Base-by-base conservation (phyloP, 2,329 filamentous ascomycete species). In the Penicillium sp. region DNA sequence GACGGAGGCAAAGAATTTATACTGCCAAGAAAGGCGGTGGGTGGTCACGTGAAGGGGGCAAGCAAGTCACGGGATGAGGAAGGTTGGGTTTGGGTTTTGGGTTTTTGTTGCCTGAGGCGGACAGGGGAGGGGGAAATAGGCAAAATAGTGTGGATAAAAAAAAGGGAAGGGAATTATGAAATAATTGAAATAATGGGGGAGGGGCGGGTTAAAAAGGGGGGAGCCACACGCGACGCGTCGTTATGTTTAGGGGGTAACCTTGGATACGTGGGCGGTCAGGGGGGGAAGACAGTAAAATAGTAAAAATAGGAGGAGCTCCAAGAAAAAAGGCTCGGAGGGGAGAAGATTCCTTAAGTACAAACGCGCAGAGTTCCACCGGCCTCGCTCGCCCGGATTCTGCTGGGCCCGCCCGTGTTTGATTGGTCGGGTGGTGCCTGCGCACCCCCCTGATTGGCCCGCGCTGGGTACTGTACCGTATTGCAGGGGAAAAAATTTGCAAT, bases 1-100 rank as follows among this genome's bases (percentile, higher is more conserved):
- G 70, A 72, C 65, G 59, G 62, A 59, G 62, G 58, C 56, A 59
- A 59, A 46, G 64, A 62, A 66, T 75, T 74, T 75, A 75, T 75
- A 72, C 65, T 65, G 73, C 73, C 73, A 75, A 75, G 72, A 72
- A 61, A 55, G 61, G 61, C 64, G 59, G 62, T 63, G 34, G 21
- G 1, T 8, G 27, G 57, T 75, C 72, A 75, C 73, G 73, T 75
- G 73, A 48, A 23, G 18, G 32, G 34, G 39, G 23, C 41, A 33
- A n/a, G 27, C 15, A 46, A 40, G 56, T 51, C 44, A 51, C 49
- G 52, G 46, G 44, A 42, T 20, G n/a, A n/a, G n/a, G n/a, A n/a
- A n/a, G n/a, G n/a, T n/a, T n/a, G 49, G 43, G 24, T 27, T 6
- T 27, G 24, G 24, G 24, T 10, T 10, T 27, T 4, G 17, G 36